Evolutionary conservation across 2,329 filamentous ascomycete species (phyloP), one percentile per base, ranked within the genome.

Genomic region (Xylariaceae sp.): DNA sequence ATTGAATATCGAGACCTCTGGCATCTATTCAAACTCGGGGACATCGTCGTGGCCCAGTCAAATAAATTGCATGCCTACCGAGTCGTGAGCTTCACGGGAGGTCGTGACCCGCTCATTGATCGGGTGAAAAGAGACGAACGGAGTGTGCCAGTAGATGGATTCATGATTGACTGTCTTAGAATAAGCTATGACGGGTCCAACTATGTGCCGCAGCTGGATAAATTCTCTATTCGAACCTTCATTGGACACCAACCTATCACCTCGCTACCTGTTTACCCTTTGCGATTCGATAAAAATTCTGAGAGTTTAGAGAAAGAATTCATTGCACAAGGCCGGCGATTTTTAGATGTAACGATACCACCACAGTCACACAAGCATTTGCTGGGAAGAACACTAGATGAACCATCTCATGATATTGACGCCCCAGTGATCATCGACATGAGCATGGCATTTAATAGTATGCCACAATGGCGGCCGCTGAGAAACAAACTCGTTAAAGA

Each of bases 391-490:
- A 53, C 50, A 1, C 9, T 53, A 21, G 43, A 43, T 26, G 50
- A 47, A 23, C 50, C 50, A 21, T 15, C 50, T 24, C 42, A 53
- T 35, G 43, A 53, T 7, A 41, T 53, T 16, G 50, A 53, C 16
- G 36, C 35, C 2, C 42, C 47, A 21, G 50, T 53, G 9, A 53
- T 53, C 10, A 46, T 53, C 11, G 50, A 53, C 32, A 47, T 35
- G 36, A 47, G 5, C n/a, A 53, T 42, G 50, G 50, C 50, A 2
- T 4, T 53, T 6, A 48, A 18, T 9, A 26, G 29, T 6, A 7
- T 35, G 3, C 15, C 50, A 10, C 41, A 37, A 15, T 53, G 50
- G 50, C 21, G 43, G 13, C 37, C 23, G 26, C 3, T 5, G 16
- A 11, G 6, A 23, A 5, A 18, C 6, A 16, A 8, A 9, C 16